phyloP scores from a whole-genome alignment of 1,284 basidiomycete species.

The Leccinum huronense region DNA sequence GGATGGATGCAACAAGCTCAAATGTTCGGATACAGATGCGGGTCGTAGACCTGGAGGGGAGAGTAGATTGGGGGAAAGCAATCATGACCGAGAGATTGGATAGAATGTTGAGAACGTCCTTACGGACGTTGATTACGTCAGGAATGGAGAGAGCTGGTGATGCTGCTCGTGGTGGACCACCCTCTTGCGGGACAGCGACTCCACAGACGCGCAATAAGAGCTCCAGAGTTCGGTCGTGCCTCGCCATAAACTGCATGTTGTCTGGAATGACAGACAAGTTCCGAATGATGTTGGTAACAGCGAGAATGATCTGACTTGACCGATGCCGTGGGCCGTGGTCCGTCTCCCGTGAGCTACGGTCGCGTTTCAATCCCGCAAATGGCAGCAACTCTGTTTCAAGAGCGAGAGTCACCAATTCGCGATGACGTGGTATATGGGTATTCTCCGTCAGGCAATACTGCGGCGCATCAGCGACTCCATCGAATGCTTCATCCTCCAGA shows the following conservation, averaged over 20 bases:
- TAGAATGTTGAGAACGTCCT: constrained; percentile 76
- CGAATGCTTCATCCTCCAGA: constrained; percentile 80
- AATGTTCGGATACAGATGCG: constrained; percentile 59
- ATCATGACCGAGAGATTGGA: constrained; percentile 61
- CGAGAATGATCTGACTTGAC: constrained; percentile 69
- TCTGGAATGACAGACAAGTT: constrained; percentile 79
- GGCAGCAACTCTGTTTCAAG: constrained; percentile 55
- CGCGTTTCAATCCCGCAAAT: constrained; percentile 53
- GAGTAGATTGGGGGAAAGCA: constrained; percentile 41
- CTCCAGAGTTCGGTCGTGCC: constrained; percentile 63
- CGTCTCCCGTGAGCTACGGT: constrained; percentile 49
- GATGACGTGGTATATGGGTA: constrained; percentile 55
- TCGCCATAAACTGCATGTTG: constrained; percentile 69
- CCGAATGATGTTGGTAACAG: constrained; percentile 79
- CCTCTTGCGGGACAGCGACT: constrained; percentile 41
- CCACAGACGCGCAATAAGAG: constrained; percentile 67
- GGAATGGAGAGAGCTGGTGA: constrained; percentile 62
- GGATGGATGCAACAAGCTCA: constrained; percentile 71
- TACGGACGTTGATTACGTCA: constrained; percentile 74
- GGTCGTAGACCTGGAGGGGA: constrained; percentile 39
- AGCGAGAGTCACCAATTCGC: constrained; percentile 58
- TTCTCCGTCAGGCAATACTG: constrained; percentile 35
- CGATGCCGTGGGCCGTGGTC: constrained; percentile 54
- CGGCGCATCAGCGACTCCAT: constrained; percentile 46
- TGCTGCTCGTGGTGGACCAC: constrained; percentile 44